Percentiles rank a stretch among this genome's conserved stretches.
Conservation (phyloP, 192 early-diverging fungal species). For the Podochytrium sp. region DNA sequence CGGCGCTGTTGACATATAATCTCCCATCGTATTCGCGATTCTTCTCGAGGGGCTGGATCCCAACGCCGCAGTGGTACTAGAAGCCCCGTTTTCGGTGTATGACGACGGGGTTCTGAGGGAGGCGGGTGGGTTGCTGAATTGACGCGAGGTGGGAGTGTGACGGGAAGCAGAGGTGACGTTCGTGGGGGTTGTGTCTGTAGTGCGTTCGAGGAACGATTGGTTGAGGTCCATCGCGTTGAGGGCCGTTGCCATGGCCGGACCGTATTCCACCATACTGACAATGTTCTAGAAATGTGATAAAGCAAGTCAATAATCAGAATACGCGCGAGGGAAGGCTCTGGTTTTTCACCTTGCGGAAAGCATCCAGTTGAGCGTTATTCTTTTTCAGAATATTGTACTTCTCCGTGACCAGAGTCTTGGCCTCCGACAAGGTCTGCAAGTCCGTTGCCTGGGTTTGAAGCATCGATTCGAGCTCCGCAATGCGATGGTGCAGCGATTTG, state of each 20-base stretch:
- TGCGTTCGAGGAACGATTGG: slow-evolving; percentile 30
- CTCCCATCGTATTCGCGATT: no score
- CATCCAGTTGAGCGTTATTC: slow-evolving; percentile 43
- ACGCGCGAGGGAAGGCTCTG: not conserved
- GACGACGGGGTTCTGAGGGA: no score
- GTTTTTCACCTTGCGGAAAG: slow-evolving; percentile 44
- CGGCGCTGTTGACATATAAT: no score
- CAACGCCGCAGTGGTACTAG: no score
- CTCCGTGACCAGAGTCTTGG: slow-evolving; percentile 33
- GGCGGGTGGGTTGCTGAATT: not conserved
- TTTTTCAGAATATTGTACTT: slow-evolving; percentile 45
- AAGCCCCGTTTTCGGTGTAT: no score
- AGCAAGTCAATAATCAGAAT: not conserved
- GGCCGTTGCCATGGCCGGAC: slow-evolving; percentile 22
- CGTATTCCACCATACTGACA: slow-evolving; percentile 47
- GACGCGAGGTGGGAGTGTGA: not conserved
- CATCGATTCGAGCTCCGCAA: slow-evolving; percentile 36
- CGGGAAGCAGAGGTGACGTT: not conserved
- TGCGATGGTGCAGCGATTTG: not conserved
- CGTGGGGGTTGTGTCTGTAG: not conserved
- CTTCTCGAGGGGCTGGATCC: no score
- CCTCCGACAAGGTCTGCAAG: slow-evolving; percentile 26
- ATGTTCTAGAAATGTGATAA: slow-evolving; percentile 36
- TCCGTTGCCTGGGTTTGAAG: slow-evolving; percentile 29
- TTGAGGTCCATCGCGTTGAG: slow-evolving; percentile 28